These are phyloP conservation scores for Stropharia rugosoannulata DNA, from an alignment of 768 basidiomycete genomes.

Conservation along the genomic window DNA sequence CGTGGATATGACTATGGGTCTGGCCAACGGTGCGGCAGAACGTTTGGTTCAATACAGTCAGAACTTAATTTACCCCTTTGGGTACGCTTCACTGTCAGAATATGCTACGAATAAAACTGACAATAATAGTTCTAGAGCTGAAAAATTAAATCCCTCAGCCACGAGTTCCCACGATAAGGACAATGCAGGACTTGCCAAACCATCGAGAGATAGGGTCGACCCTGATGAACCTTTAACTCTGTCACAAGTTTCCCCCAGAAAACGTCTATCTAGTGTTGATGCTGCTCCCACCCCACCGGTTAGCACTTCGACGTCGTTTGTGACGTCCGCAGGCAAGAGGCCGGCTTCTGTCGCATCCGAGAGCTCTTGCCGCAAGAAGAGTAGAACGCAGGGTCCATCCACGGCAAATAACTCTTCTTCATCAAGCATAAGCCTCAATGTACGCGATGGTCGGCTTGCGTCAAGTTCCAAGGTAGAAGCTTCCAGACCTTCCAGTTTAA, in stretches of 20 bases:
- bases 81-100: conserved; percentile 33
- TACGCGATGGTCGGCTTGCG: background rate
- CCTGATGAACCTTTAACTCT: conserved; percentile 15
- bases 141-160: background rate
- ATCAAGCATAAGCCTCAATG: background rate
- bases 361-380: conserved; percentile 11
- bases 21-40: conserved; percentile 39
- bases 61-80: conserved; percentile 39
- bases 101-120: background rate
- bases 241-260: conserved; percentile 23
- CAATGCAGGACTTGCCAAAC: background rate
- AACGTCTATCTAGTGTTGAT: conserved; percentile 3
- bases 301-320: conserved; percentile 32
- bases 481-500: background rate
- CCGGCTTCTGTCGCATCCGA: conserved; percentile 24
- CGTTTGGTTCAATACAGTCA: conserved; percentile 51
- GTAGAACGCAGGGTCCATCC: conserved; percentile 8
- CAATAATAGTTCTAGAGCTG: background rate
- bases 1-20: conserved; percentile 25
- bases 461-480: background rate
- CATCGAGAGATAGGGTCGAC: conserved; percentile 9
- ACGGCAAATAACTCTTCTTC: background rate
- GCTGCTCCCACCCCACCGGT: conserved; percentile 16
- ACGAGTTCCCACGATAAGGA: background rate
- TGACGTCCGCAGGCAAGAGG: conserved; percentile 49